A percentile compares a stretch with the other conserved stretches of the same genome.
Conservation (phyloP, 2,329 filamentous ascomycete species). For the Fusarium temperatum region DNA sequence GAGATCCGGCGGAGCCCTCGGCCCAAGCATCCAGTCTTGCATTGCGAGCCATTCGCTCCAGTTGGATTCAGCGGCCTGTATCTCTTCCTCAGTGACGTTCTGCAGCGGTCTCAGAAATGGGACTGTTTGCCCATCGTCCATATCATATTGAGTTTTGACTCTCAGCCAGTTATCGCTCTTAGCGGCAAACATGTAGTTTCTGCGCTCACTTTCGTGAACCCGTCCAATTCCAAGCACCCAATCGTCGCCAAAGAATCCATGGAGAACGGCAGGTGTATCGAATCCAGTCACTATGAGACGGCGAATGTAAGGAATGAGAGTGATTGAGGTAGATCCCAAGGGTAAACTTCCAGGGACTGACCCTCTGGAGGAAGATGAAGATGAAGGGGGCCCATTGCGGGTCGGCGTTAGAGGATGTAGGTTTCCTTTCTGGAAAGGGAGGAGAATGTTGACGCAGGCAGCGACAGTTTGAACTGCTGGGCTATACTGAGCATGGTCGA, state of each 20-base stretch:
- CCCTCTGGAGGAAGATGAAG: slow-evolving; percentile 44
- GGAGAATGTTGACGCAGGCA: slow-evolving; percentile 88
- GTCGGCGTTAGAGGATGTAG: slow-evolving; percentile 50
- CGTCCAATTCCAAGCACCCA: slow-evolving; percentile 83
- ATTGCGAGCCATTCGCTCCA: slow-evolving; percentile 98
- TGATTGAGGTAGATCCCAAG: slow-evolving; percentile 56
- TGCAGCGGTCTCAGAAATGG: slow-evolving; percentile 89
- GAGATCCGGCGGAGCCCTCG: slow-evolving; percentile 67
- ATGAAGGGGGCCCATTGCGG: slow-evolving; percentile 37
- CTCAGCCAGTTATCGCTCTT: slow-evolving; percentile 91
- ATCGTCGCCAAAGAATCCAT: slow-evolving; percentile 96
- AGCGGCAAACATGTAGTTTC: slow-evolving; percentile 94
- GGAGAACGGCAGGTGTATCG: slow-evolving; percentile 85
- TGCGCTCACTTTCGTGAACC: slow-evolving; percentile 86
- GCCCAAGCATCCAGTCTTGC: slow-evolving; percentile 99
- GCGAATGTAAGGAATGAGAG: slow-evolving; percentile 87
- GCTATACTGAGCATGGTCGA: slow-evolving; percentile 89
- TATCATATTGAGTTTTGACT: slow-evolving; percentile 92
- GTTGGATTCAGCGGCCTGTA: slow-evolving; percentile 79
- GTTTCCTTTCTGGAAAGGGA: slow-evolving; percentile 80
- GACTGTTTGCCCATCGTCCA: slow-evolving; percentile 81
- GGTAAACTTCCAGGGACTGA: slow-evolving; percentile 37
- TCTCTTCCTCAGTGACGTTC: slow-evolving; percentile 79
- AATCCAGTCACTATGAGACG: slow-evolving; percentile 92
- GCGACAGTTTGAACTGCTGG: slow-evolving; percentile 86